Evolutionary conservation across 169 alveolate species (phyloP).

Genomic region (Plasmodium vivax): DNA sequence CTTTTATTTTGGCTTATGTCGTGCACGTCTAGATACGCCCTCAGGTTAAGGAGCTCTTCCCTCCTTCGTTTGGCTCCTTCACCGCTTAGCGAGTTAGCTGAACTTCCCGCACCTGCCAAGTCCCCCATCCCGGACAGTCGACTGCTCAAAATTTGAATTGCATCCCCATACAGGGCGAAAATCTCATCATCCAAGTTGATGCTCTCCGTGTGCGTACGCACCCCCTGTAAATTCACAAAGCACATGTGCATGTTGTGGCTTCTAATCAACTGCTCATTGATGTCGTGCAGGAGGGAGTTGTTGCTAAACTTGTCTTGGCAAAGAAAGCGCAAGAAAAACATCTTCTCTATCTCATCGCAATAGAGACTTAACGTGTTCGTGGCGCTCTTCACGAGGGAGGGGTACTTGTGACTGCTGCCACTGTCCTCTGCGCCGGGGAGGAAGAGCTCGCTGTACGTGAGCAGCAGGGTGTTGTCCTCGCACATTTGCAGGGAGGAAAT

Average conservation of each 20-base stretch:
- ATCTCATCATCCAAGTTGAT: slow-evolving; percentile 5
- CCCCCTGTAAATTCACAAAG: background rate
- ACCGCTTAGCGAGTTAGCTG: background rate
- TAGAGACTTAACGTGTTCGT: background rate
- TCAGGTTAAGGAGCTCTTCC: background rate
- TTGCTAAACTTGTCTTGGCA: slow-evolving; percentile 1
- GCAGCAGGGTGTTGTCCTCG: slow-evolving; percentile 25
- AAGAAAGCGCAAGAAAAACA: background rate
- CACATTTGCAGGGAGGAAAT: slow-evolving; percentile 31
- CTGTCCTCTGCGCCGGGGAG: background rate
- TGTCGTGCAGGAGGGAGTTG: slow-evolving; percentile 29
- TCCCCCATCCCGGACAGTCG: background rate
- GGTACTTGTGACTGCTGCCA: background rate
- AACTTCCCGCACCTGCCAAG: background rate
- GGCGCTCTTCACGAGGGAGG: slow-evolving; percentile 6
- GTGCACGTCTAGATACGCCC: slow-evolving; percentile 17
- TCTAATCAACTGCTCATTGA: slow-evolving; percentile 18
- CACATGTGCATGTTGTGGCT: slow-evolving; percentile 22
- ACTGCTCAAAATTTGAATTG: slow-evolving; percentile 1
- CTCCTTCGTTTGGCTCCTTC: background rate
- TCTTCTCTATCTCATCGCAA: background rate
- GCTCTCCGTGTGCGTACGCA: background rate
- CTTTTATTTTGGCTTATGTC: slow-evolving; percentile 52
- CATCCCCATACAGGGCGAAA: slow-evolving; percentile 1
- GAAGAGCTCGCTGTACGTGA: slow-evolving; percentile 40